Evolutionary conservation across 1,139 yeast genomes (phyloP), one percentile per base, ranked within the genome.

Genomic region (Suhomyces ambrosiae): DNA sequence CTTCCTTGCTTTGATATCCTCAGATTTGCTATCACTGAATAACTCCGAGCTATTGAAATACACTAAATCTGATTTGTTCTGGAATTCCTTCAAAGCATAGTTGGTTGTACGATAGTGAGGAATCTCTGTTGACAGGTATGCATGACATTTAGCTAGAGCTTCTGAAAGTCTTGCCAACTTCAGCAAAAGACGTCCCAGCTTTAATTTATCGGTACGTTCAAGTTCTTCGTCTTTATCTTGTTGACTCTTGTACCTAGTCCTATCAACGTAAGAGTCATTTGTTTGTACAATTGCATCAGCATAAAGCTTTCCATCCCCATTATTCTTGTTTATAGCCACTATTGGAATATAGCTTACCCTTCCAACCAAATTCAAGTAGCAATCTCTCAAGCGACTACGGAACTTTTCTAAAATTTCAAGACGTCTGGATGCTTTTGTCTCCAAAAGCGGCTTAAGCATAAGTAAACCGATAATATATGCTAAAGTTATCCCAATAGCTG

Each of bases 261-360:
- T 34, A 7, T 43, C 49, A 25, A 55, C 39, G 17, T 44, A 49
- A n/a, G 67, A 55, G 27, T 54, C 58, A 7, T 52, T 57, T 1
- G 76, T 71, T 47, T 71, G 77, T 16, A 58, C 49, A 38, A 63
- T 59, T 2, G 74, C 65, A 45, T 71, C 77, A 3, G 71, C 65
- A 37, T 68, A 65, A 16, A 60, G 45, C 31, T 59, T 58, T 10
- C 68, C 74, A 19, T 65, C 65, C 34, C 68, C 60, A 25, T 56
- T 54, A 23, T 52, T 42, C 35, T 54, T 53, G 30, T 56, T 56
- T 30, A 67, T 54, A 6, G 68, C 66, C 10, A 71, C 71, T 8
- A 70, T 66, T 3, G 77, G 77, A 7, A 71, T 68, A 40, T 65
- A 49, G 33, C 61, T 61, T 3, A 71, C 73, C 32, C 60, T 50